phyloP scores from a whole-genome alignment of 1,139 yeast species.

The Meyerozyma sp. region DNA sequence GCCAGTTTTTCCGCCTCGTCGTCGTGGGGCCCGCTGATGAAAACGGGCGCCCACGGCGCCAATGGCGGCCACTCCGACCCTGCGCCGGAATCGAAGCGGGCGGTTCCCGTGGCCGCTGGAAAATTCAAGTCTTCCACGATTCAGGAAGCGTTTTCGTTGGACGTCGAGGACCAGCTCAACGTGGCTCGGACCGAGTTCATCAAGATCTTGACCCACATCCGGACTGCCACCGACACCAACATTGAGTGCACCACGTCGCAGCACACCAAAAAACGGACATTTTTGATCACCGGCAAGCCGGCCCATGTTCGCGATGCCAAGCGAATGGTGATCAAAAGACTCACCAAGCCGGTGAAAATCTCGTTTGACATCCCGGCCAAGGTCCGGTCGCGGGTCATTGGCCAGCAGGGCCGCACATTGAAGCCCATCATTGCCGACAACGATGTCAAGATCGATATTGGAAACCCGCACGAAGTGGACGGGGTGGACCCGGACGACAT shows the following conservation, averaged over 20 bases:
- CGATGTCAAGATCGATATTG: constrained; percentile 73
- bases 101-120: constrained; percentile 27
- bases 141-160: constrained; percentile 72
- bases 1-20: constrained; percentile 15
- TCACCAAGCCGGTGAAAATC: constrained; percentile 68
- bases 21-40: constrained; percentile 24
- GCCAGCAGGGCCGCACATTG: constrained; percentile 80
- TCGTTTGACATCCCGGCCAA: constrained; percentile 69
- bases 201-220: constrained; percentile 58
- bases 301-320: constrained; percentile 67
- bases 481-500: constrained; percentile 35
- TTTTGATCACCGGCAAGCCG: constrained; percentile 75
- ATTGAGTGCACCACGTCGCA: constrained; percentile 83
- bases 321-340: constrained; percentile 68
- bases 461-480: constrained; percentile 35
- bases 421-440: constrained; percentile 71
- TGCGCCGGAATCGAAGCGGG: constrained; percentile 31
- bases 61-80: constrained; percentile 6
- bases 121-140: constrained; percentile 35
- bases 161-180: constrained; percentile 59
- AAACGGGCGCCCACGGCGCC: constrained; percentile 5
- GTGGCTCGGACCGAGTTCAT: constrained; percentile 61
- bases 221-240: constrained; percentile 56
- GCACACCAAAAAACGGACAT: constrained; percentile 75
- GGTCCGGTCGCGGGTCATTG: constrained; percentile 78